Percentiles rank a stretch among this genome's conserved stretches.
phyloP scores from a whole-genome alignment of 108 stramenopile genomes.

The Pseudonitzschia multiseries region DNA sequence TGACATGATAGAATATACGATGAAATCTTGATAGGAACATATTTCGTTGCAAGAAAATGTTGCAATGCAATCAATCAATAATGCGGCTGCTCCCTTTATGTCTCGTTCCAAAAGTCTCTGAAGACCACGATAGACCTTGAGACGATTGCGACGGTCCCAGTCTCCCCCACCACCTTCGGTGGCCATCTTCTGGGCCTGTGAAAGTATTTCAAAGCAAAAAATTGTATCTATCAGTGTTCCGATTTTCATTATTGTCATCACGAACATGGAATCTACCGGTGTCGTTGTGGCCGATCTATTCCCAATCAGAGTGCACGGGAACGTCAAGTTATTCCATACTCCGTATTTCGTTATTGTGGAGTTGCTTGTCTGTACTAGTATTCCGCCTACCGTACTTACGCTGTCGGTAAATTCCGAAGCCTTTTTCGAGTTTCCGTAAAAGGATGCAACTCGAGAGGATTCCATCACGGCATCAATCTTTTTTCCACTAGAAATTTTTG shows the following conservation, averaged over 20 bases:
- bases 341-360: too few relatives aligned
- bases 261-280: neutral
- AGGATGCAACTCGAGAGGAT: constrained; percentile 81
- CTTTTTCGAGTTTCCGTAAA: constrained; percentile 69
- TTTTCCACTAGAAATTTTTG: constrained; percentile 94
- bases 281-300: neutral
- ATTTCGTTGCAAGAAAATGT: constrained; percentile 97
- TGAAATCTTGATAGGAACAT: constrained; percentile 90
- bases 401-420: constrained; percentile 64
- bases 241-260: neutral
- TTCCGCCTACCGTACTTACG: constrained; percentile 36
- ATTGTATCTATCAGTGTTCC: neutral
- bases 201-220: neutral
- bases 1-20: constrained; percentile 88
- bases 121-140: constrained; percentile 92
- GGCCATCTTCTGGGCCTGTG: constrained; percentile 70
- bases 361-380: too few relatives aligned
- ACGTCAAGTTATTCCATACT: too few relatives aligned
- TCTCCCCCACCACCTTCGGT: constrained; percentile 88
- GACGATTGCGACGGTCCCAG: constrained; percentile 99
- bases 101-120: constrained; percentile 78
- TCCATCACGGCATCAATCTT: constrained; percentile 95
- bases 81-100: constrained; percentile 76
- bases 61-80: constrained; percentile 92
- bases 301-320: too few relatives aligned